Evolutionary conservation across 805 yeast genomes (phyloP), one percentile per base, ranked within the genome.

Genomic region (Pichia rugopelliculosa): DNA sequence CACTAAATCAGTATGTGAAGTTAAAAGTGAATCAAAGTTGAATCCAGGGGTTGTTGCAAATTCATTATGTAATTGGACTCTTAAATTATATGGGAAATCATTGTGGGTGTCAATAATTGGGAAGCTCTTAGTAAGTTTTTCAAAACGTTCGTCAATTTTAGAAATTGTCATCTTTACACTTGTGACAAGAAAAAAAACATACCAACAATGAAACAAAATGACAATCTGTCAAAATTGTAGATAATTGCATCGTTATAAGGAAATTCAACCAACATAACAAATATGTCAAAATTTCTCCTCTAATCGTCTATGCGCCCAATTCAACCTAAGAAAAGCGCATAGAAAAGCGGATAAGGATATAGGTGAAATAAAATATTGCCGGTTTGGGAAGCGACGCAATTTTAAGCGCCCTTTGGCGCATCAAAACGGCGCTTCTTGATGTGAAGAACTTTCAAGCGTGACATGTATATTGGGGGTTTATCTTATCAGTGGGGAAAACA

Each of bases 41-140:
- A 52, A 52, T 12, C 47, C 49, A 4, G 46, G 46, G 2, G 52
- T 49, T 2, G 53, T 34, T 24, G 23, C 25, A 46, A 75, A 70
- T 41, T 59, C 62, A 22, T 59, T 42, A 50, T 73, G 75, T 8
- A 73, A 61, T 49, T 75, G 77, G 25, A 61, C 62, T 47, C 80
- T 60, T 42, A 75, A 50, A 15, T 69, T 56, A 50, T 72, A 76
- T 5, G 80, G 79, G 52, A 76, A 70, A 54, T 76, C 80, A 49
- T 76, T 76, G 53, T 76, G 81, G 1, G 77, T 71, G 54, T 76
- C 81, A 3, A 72, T 67, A 3, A 76, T 61, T 1, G 80, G 79
- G 6, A 51, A 48, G 5, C 27, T 47, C 30, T 55, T 48, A 17
- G 42, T 25, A 3, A 61, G 47, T 17, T 33, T 23, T n/a, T 53